Conservation (phyloP, 2,329 filamentous ascomycete genomes). For the Diaporthe caulivora region DNA sequence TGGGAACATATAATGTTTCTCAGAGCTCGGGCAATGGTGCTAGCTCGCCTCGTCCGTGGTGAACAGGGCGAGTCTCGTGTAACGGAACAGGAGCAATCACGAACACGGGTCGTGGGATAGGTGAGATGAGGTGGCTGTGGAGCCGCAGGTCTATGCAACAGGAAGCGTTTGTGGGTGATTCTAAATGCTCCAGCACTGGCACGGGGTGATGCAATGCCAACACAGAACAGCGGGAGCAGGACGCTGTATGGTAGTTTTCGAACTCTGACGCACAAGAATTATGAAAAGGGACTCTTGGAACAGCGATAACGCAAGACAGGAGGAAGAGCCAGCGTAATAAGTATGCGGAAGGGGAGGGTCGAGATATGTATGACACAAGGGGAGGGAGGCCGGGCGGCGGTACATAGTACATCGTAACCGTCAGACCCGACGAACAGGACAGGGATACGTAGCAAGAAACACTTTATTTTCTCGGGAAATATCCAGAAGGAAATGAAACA, state of each 20-base stretch:
- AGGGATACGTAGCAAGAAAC: constrained; percentile 38
- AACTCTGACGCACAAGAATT: constrained; percentile 30
- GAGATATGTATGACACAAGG: constrained; percentile 40
- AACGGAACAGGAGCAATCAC: constrained; percentile 34
- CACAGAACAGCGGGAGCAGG: constrained; percentile 38
- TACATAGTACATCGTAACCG: constrained; percentile 33
- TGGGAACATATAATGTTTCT: constrained; percentile 38
- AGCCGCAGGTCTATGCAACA: constrained; percentile 38
- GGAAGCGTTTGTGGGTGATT: constrained; percentile 34
- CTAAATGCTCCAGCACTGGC: constrained; percentile 38
- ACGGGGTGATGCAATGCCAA: constrained; percentile 40
- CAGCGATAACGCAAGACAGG: constrained; percentile 6
- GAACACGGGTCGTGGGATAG: constrained; percentile 31
- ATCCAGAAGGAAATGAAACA: constrained; percentile 40
- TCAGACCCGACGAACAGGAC: constrained; percentile 33
- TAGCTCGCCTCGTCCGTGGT: constrained; percentile 37
- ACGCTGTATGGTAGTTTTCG: constrained; percentile 34
- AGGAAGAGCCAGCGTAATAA: constrained; percentile 32
- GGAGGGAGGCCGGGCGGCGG: constrained; percentile 33
- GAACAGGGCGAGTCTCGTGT: constrained; percentile 40
- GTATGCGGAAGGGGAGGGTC: constrained; percentile 36
- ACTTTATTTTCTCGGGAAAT: constrained; percentile 39
- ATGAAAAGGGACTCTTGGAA: constrained; percentile 1
- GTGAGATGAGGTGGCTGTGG: constrained; percentile 37
- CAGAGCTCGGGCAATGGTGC: constrained; percentile 22